Evolutionary conservation across 495 filamentous ascomycete species (phyloP).

Genomic region (Penicillium tannophilum): DNA sequence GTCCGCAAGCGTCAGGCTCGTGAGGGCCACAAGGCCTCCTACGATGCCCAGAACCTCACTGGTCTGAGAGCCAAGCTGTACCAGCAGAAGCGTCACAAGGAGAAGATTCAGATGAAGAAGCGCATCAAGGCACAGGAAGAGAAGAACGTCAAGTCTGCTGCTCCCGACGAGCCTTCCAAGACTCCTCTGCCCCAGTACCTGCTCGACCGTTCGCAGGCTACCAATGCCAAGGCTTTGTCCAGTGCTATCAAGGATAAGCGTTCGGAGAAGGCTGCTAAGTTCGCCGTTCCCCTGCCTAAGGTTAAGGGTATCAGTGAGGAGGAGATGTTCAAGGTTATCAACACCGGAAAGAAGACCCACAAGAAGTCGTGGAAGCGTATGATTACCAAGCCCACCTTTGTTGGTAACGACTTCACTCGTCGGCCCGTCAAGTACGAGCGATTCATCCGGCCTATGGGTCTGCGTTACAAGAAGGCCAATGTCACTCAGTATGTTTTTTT

Average conservation of each 20-base stretch:
- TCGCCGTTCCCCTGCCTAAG: slow-evolving; percentile 90
- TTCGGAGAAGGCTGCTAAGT: slow-evolving; percentile 92
- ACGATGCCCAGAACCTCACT: slow-evolving; percentile 88
- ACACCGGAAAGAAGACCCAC: slow-evolving; percentile 83
- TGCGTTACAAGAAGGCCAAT: slow-evolving; percentile 93
- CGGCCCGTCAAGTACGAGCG: slow-evolving; percentile 93
- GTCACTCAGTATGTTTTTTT: slow-evolving; percentile 63
- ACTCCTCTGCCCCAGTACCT: slow-evolving; percentile 84
- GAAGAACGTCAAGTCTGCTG: slow-evolving; percentile 90
- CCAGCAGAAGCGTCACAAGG: slow-evolving; percentile 87
- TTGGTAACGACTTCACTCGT: slow-evolving; percentile 89
- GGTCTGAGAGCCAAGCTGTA: slow-evolving; percentile 93
- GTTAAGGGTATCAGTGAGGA: slow-evolving; percentile 92
- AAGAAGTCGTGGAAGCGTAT: slow-evolving; percentile 92
- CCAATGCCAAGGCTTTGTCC: slow-evolving; percentile 85
- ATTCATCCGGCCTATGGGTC: slow-evolving; percentile 78
- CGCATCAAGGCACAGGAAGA: slow-evolving; percentile 91
- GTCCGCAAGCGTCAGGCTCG: slow-evolving; percentile 83
- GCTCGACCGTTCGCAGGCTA: slow-evolving; percentile 83
- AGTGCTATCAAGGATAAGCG: slow-evolving; percentile 88
- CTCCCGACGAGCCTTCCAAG: slow-evolving; percentile 68
- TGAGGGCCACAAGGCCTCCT: slow-evolving; percentile 79
- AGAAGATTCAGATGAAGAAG: slow-evolving; percentile 99
- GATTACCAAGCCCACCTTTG: slow-evolving; percentile 91
- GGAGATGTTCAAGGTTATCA: slow-evolving; percentile 98